Evolutionary conservation across 352 stramenopile genomes (phyloP), one percentile per base, ranked within the genome.

Genomic region (Aphanomyces stellatus): DNA sequence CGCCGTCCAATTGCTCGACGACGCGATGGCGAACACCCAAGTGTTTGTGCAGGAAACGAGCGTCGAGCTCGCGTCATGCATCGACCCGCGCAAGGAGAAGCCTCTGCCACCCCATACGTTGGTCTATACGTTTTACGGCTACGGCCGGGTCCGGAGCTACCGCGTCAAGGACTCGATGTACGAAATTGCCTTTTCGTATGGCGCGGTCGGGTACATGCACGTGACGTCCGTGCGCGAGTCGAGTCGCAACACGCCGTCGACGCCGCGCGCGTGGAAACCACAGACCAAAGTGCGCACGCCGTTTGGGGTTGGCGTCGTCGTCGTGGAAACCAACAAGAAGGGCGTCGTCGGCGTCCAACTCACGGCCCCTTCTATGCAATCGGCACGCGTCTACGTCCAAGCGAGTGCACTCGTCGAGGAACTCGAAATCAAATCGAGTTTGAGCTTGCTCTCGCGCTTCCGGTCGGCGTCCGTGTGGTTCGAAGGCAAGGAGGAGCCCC

Each of bases 1-100:
- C 69, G 53, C 74, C 3, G 78, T 91, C 28, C 69, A 81, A 2
- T 49, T 91, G 2, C 40, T 48, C 30, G 49, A 42, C 11, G 1
- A 37, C 3, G 41, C 60, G 0, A 13, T 67, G n/a, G 17, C 17
- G 0, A 6, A 27, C 24, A 25, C 42, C 25, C 19, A 13, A 6
- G 60, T 67, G 15, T 56, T 15, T 4, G 49, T 67, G 31, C 60
- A 67, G 27, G 27, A 55, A 37, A 8, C 19, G 13, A 22, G 33
- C 60, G 48, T 67, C 19, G 27, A 57, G 10, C 42, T 57, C 1
- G 34, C 25, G 8, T 15, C 59, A 17, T 55, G 22, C 35, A 3
- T 11, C 4, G 28, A 35, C 19, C 4, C 51, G 2, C 15, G 34
- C 22, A 53, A 67, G 10, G 37, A 55, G 40, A 55, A 67, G 31